Base-by-base conservation (phyloP, 179 eudicot species). In the Patellifolia procumbens region DNA sequence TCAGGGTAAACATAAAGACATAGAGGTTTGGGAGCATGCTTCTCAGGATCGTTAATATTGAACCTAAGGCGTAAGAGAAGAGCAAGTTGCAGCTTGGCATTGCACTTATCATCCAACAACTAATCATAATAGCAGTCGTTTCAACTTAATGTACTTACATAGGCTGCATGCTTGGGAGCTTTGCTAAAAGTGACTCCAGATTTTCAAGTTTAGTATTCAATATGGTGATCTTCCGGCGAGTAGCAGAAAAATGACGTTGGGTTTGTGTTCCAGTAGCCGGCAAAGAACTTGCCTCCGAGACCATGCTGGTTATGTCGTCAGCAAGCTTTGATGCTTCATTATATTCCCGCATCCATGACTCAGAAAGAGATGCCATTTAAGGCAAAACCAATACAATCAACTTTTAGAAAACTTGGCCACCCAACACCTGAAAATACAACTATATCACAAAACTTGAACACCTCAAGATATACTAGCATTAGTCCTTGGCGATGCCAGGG, bases 311-410 rank as follows among this genome's bases (percentile, higher is more conserved):
- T 66, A 86, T 80, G 24, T 86, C 87, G 84, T 86, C 89, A 51
- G 84, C 80, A 58, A 84, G 87, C 71, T 82, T 86, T 24, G 83
- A 70, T 60, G 86, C 84, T 46, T 84, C 89, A 65, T 82, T 84
- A 70, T 81, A 86, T 73, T 86, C 89, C 82, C 86, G 67, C 84
- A 84, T 80, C 89, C 89, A 86, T 78, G 81, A 69, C 75, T 86
- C 89, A 28, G 84, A 63, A 75, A 80, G 83, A 37, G 85, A 76
- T 49, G 87, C 83, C 89, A 86, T 86, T 75, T 69, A 78, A 74
- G 26, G 82, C 53, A 81, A 78, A 74, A n/a, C 20, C 46, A 45
- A 51, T 8, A 39, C 42, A 76, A 24, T 2, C 7, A n/a, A 32
- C 6, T 61, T 29, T 24, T 53, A 74, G 61, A 49, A 43, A 67